Base-by-base conservation (phyloP, 2,329 filamentous ascomycete genomes). In the Aplosporella prunicola region DNA sequence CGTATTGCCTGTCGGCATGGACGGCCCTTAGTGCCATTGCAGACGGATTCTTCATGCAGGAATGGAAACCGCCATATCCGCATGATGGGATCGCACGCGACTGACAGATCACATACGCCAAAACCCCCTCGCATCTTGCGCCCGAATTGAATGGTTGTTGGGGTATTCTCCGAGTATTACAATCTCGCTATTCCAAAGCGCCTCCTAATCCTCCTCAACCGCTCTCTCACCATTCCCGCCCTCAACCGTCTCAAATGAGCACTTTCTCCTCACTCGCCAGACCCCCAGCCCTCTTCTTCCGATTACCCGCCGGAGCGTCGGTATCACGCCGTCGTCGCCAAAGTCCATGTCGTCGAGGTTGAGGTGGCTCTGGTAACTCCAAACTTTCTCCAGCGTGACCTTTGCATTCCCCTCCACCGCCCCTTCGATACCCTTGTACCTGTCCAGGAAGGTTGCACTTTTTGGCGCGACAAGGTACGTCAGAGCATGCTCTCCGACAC, bases 341-440 rank as follows among this genome's bases (percentile, higher is more conserved):
- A 84, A 86, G 52, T 88, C 82, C 53, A 89, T 64, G 58, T 89
- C 83, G 56, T 89, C 83, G 27, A 89, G 62, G 50, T 86, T 87
- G 22, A 89, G 58, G 57, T 89, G 83, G 39, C 69, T 67, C 31
- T 60, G 63, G 49, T 83, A 70, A 42, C 71, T 70, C 80, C 81
- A 88, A 3, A 84, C 72, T 54, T 84, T 74, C 41, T 78, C 68
- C 48, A 88, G 80, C 20, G 70, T 62, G 35, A 86, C 50, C 1
- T 74, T 74, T 16, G 34, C 24, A 10, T 14, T 20, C 9, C 8
- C 11, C 3, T 5, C 29, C 9, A 4, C 17, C 9, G 11, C 37
- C 9, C 5, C 18, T n/a, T 9, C 7, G 38, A 31, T 5, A 32
- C 33, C 1, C 37, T 29, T 11, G 40, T 56, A 82, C 0, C 69